Base-by-base conservation (phyloP, 202 grass and related monocot genomes). In the Digitaria exilis region DNA sequence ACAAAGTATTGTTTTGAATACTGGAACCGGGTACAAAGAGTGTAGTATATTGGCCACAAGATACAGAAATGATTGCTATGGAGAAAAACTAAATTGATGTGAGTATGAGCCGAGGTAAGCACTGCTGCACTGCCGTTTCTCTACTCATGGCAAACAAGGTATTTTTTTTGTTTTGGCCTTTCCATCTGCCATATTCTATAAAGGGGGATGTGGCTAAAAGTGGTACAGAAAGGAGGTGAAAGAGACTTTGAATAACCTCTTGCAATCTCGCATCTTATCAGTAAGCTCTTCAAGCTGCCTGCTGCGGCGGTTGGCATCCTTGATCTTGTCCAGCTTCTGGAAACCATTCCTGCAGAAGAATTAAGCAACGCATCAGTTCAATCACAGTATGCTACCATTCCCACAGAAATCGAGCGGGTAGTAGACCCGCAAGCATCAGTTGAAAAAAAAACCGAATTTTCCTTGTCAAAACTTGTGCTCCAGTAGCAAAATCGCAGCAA, bases 191-290 rank as follows among this genome's bases (percentile, higher is more conserved):
- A 2, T 29, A 15, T 52, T 59, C 30, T 59, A 48, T 31, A 26
- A 81, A 41, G 0, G 31, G 82, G 54, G 31, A 19, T 3, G 31
- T 4, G 60, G 73, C 64, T 42, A 77, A 15, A 84, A 39, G 7
- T 21, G 13, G 34, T 26, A 21, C 39, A 34, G 31, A 49, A 49
- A 34, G 59, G 58, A 51, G 7, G 44, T 44, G 39, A 82, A 75
- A 43, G 52, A 81, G 54, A 81, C 42, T n/a, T n/a, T 8, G 22
- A 32, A 25, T 32, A 71, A 98, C 96, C 92, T 95, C 81, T 98
- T 98, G 89, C 96, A 98, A 5, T 98, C 90, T 49, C 96, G 89
- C 96, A 98, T 95, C 89, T 98, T 95, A n/a, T 93, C 96, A 3
- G 92, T 95, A 22, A 98, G 92, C 67, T 95, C 96, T 79, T 98